Evolutionary conservation across 257 asterid genomes (phyloP).

Genomic region (Scutellaria galericulata): DNA sequence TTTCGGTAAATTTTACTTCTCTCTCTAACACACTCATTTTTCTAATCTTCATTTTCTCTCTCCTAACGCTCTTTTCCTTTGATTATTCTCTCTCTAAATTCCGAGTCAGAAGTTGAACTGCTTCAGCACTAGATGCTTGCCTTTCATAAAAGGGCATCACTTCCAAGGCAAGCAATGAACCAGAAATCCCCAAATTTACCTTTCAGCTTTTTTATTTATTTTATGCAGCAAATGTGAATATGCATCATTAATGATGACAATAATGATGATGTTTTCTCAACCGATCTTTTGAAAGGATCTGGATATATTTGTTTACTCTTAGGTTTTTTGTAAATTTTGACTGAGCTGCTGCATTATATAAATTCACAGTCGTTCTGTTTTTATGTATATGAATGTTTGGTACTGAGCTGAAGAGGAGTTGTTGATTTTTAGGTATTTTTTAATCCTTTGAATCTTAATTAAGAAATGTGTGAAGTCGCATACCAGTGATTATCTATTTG

Average conservation of each 20-base stretch:
- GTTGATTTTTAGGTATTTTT: slow-evolving; percentile 30
- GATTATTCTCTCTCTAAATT: slow-evolving; percentile 13
- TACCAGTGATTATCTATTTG: not conserved
- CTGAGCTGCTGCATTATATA: slow-evolving; percentile 14
- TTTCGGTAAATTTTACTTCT: slow-evolving; percentile 31
- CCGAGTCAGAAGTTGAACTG: slow-evolving; percentile 44
- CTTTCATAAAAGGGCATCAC: slow-evolving; percentile 61
- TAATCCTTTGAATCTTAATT: slow-evolving; percentile 10
- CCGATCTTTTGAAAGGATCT: slow-evolving; percentile 45
- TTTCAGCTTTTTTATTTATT: not conserved
- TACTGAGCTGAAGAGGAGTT: slow-evolving; percentile 40
- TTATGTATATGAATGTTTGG: slow-evolving; percentile 13
- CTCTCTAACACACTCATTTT: not conserved
- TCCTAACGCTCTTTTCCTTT: not conserved
- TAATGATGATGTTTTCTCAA: slow-evolving; percentile 43
- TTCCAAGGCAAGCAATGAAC: slow-evolving; percentile 68
- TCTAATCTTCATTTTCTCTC: slow-evolving; percentile 14
- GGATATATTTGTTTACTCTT: not conserved
- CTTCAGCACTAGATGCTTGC: slow-evolving; percentile 45
- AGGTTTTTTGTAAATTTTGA: slow-evolving; percentile 14
- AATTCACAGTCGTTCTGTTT: slow-evolving; percentile 30
- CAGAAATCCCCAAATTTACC: slow-evolving; percentile 4
- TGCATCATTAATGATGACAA: slow-evolving; percentile 37
- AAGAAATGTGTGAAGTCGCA: slow-evolving; percentile 25
- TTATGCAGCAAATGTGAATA: slow-evolving; percentile 29